phyloP scores from a whole-genome alignment of 1,284 basidiomycete genomes.

The Cryptococcus sp. region DNA sequence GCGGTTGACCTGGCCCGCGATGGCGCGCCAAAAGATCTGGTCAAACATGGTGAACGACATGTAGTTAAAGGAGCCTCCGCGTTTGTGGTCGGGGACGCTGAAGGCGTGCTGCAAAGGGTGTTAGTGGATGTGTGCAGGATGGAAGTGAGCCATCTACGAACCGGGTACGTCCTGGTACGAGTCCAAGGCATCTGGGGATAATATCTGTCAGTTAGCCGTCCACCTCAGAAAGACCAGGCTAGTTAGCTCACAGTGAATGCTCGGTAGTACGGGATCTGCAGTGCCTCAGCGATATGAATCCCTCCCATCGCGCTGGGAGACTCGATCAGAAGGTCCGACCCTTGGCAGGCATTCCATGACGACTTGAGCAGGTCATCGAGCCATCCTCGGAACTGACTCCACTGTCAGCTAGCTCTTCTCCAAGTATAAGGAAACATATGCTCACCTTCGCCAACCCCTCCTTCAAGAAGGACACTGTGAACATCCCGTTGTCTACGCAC shows the following conservation, averaged over 20 bases:
- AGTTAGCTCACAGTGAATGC: conserved; percentile 77
- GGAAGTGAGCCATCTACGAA: conserved; percentile 8
- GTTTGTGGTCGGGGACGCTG: conserved; percentile 87
- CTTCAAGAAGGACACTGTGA: conserved; percentile 88
- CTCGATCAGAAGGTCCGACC: conserved; percentile 88
- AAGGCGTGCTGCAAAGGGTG: conserved; percentile 67
- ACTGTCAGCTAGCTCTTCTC: background rate
- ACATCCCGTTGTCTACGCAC: conserved; percentile 94
- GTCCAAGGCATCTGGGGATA: conserved; percentile 59
- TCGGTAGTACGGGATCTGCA: conserved; percentile 87
- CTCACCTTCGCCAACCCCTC: conserved; percentile 80
- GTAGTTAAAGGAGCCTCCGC: conserved; percentile 96
- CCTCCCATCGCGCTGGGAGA: conserved; percentile 98
- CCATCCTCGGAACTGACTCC: conserved; percentile 86
- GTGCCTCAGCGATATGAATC: conserved; percentile 93
- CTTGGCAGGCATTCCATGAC: conserved; percentile 93
- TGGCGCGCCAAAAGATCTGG: conserved; percentile 96
- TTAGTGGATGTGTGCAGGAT: background rate
- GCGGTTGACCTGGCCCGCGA: conserved; percentile 86
- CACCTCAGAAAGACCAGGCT: too few species aligned
- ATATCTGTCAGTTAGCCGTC: conserved; percentile 9
- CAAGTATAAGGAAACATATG: background rate
- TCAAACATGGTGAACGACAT: conserved; percentile 79
- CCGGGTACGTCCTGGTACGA: conserved; percentile 75
- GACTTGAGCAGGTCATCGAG: conserved; percentile 90